A percentile compares a stretch with the other conserved stretches of the same genome.
Conservation (phyloP, 2,329 filamentous ascomycete genomes). For the Alternaria atra region DNA sequence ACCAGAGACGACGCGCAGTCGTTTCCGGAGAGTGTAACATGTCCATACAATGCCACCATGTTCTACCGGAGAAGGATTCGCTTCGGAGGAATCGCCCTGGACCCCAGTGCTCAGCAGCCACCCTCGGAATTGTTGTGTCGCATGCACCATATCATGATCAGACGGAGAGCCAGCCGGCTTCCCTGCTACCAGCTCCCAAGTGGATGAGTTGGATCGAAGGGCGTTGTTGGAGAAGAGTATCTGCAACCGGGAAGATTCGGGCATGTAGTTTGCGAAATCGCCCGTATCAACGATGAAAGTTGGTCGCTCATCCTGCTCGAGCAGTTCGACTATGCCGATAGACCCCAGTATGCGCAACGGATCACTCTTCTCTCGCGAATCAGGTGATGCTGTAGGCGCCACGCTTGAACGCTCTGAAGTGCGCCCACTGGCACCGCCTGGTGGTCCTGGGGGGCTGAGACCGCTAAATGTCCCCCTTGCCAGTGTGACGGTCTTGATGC, state of each 20-base stretch:
- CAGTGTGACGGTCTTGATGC: constrained; percentile 62
- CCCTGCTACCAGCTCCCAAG: constrained; percentile 66
- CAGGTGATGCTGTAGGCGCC: constrained; percentile 62
- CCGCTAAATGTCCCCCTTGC: constrained; percentile 57
- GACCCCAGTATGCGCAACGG: constrained; percentile 67
- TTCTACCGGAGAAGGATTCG: constrained; percentile 58
- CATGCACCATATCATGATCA: constrained; percentile 50
- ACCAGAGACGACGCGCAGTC: constrained; percentile 74
- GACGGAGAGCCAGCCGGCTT: constrained; percentile 42
- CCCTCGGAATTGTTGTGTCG: constrained; percentile 66
- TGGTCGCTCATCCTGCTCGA: constrained; percentile 79
- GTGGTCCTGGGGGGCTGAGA: constrained; percentile 45
- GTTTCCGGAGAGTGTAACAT: constrained; percentile 72
- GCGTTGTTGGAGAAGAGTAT: constrained; percentile 75
- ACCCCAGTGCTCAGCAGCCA: constrained; percentile 71
- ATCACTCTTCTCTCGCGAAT: constrained; percentile 58
- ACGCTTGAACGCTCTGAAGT: constrained; percentile 63
- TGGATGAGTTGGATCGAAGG: constrained; percentile 65
- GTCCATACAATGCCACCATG: constrained; percentile 76
- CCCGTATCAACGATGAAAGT: constrained; percentile 77
- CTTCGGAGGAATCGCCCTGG: constrained; percentile 62
- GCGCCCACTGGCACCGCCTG: constrained; percentile 65
- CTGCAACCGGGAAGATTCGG: constrained; percentile 60
- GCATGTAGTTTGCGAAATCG: constrained; percentile 64
- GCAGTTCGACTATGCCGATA: constrained; percentile 74